Evolutionary conservation across 495 filamentous ascomycete species (phyloP).

Genomic region (Elasticomyces elasticus): DNA sequence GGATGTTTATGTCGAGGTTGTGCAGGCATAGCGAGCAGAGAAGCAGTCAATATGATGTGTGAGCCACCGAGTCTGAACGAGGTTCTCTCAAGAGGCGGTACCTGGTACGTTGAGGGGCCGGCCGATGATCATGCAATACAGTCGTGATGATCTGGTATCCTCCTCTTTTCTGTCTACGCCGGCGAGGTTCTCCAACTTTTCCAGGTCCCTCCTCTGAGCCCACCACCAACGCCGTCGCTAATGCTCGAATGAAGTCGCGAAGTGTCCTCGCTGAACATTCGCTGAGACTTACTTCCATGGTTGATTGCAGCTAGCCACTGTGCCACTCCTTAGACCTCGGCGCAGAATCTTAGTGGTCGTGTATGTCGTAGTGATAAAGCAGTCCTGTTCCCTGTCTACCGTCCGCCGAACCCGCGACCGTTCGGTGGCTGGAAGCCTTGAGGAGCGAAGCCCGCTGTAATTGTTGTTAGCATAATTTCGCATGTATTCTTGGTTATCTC

Average conservation of each 20-base stretch:
- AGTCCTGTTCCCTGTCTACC: constrained; percentile 2
- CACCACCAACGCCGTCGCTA: constrained; percentile 20
- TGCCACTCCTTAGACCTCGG: not conserved
- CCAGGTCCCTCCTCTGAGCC: not conserved
- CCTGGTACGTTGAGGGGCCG: no score
- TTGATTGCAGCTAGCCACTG: not conserved
- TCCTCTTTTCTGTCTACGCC: no score
- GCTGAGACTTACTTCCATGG: not conserved
- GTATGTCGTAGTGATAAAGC: not conserved
- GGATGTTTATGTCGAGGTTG: no score
- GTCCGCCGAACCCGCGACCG: constrained; percentile 21
- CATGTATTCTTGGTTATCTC: not conserved
- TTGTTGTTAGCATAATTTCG: constrained; percentile 1
- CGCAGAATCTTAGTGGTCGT: not conserved
- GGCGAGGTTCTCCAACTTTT: no score
- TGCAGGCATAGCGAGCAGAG: no score
- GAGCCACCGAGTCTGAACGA: no score
- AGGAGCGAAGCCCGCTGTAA: constrained; percentile 40
- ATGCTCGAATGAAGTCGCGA: constrained; percentile 5
- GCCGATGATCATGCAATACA: no score
- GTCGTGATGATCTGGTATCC: no score
- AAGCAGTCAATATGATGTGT: no score
- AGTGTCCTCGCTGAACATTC: not conserved
- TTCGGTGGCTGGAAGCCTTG: constrained; percentile 34
- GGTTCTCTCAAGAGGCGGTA: no score